phyloP scores from a whole-genome alignment of 306 rosid species.

The Cicer yamashitae region DNA sequence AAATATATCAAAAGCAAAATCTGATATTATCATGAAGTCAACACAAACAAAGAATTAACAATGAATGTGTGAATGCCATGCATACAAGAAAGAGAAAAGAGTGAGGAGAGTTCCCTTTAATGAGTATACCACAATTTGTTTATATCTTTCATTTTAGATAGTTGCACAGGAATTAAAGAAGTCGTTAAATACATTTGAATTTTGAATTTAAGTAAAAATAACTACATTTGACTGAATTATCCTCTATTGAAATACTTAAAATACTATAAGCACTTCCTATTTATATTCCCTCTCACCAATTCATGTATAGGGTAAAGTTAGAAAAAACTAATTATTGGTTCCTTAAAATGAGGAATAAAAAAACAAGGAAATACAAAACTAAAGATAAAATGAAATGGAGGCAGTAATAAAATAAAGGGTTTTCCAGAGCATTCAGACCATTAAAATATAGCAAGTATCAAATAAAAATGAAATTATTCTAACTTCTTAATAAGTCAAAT shows the following conservation, averaged over 20 bases:
- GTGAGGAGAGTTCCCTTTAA: not conserved
- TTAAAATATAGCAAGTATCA: slow-evolving; percentile 10
- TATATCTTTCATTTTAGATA: not conserved
- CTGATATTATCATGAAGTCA: not conserved
- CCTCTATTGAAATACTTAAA: not conserved
- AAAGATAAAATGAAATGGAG: not conserved
- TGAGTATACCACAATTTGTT: not conserved
- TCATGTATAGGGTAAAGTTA: not conserved
- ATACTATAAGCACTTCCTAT: not conserved
- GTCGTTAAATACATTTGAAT: not conserved
- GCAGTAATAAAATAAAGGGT: slow-evolving; percentile 29
- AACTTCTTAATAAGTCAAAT: not conserved
- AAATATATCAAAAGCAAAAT: not conserved
- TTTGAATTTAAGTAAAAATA: not conserved
- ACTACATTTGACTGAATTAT: not conserved
- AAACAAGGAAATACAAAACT: not conserved
- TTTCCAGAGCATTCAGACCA: slow-evolving; percentile 2
- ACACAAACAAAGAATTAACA: not conserved
- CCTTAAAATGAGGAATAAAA: not conserved
- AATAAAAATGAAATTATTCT: slow-evolving; percentile 4
- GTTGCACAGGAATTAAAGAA: not conserved
- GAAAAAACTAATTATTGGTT: not conserved
- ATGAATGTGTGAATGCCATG: not conserved
- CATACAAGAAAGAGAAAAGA: not conserved
- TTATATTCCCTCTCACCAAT: not conserved